Evolutionary conservation across 2,329 filamentous ascomycete species (phyloP), one percentile per base, ranked within the genome.

Genomic region (Cladophialophora bantiana): DNA sequence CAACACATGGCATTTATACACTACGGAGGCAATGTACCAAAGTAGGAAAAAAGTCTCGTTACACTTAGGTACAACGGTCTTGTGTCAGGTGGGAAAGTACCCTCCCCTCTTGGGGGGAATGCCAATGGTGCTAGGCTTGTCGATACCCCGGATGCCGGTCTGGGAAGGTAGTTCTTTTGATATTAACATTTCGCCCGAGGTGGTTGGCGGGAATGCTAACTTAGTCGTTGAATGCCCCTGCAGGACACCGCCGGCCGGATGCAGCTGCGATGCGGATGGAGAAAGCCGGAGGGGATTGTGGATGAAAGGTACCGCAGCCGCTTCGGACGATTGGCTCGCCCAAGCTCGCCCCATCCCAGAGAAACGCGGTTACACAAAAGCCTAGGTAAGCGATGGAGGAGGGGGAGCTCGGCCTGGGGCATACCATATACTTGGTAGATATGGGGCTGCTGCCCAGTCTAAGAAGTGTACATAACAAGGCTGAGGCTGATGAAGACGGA

Each of bases 241-340:
- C 40, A 59, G 40, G 36, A 35, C 20, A 32, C 57, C 31, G 10
- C 13, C 40, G 56, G 57, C 31, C n/a, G 57, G 38, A 50, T 59
- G 57, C 57, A 35, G 57, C 38, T 59, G 57, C 42, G 26, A 20
- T 18, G 35, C 62, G 58, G 58, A 64, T 64, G 62, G 62, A 45
- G 45, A 50, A 64, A 57, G 36, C 58, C 31, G 48, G 31, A 20
- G 53, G 31, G 61, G 31, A 2, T n/a, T 52, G 32, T 42, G 48
- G 52, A 38, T 36, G 50, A 32, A 54, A 40, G 36, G 20, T 45
- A 31, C 10, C 9, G 20, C 35, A 34, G 7, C 20, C 7, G 9
- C 35, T 31, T 7, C 4, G 32, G 35, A 20, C 31, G 57, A 59
- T 59, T 59, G 57, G 57, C 20, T 35, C 31, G 18, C 38, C 12